Percentiles rank a stretch among this genome's conserved stretches.
Evolutionary conservation across 208 protist species (phyloP).

Genomic region (Crithidia mellificae): DNA sequence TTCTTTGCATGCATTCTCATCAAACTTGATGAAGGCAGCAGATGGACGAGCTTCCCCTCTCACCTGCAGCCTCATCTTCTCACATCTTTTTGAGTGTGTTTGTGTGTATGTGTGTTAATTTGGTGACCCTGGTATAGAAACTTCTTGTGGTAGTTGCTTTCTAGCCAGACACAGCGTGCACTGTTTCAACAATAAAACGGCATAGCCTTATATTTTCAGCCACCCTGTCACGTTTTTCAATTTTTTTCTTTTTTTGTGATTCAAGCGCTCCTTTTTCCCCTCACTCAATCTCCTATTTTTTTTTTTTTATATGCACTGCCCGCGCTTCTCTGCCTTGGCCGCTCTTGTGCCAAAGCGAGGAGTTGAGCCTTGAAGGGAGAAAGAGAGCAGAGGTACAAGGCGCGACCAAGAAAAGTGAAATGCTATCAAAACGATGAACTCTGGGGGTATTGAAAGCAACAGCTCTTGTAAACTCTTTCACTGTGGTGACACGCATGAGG

Average conservation of each 20-base stretch:
- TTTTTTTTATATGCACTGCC: background rate
- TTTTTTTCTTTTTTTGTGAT: no score
- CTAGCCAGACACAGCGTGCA: background rate
- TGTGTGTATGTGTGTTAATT: no score
- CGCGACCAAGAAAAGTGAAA: background rate
- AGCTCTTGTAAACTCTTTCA: conserved; percentile 25
- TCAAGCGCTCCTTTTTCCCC: no score
- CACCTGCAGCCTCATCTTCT: background rate
- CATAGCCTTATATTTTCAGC: conserved; percentile 16
- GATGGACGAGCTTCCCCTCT: no score
- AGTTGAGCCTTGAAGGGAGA: background rate
- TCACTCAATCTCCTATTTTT: background rate
- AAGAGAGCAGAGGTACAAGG: background rate
- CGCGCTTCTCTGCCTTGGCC: no score
- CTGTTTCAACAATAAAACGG: conserved; percentile 12
- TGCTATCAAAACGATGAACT: background rate
- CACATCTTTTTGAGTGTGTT: no score
- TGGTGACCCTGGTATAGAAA: no score
- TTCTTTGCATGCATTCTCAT: conserved; percentile 13
- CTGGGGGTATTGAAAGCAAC: conserved; percentile 14
- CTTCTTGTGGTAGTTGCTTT: no score
- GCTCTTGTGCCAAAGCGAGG: no score
- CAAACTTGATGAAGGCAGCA: no score
- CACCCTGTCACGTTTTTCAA: conserved; percentile 11
- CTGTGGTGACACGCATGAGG: conserved; percentile 17